Conservation (phyloP, 164 flowering plant genomes). For the Annona cherimola region DNA sequence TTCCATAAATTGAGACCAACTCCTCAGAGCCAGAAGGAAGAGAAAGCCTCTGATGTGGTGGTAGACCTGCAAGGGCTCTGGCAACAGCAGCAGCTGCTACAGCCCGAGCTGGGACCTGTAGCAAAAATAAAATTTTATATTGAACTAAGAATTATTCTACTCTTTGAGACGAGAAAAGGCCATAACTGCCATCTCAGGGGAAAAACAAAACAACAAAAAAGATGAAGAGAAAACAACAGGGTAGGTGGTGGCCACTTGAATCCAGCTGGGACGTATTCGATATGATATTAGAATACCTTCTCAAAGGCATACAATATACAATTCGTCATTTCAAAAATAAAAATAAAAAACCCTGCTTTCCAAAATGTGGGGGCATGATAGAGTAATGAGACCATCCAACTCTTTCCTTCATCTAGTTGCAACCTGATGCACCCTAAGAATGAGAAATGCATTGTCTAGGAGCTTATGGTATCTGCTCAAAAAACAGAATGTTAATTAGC, state of each 20-base stretch:
- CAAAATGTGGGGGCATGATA: no score
- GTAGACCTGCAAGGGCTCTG: slow-evolving; percentile 80
- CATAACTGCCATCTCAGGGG: not conserved
- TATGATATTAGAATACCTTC: no score
- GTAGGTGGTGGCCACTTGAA: not conserved
- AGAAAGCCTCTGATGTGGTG: slow-evolving; percentile 71
- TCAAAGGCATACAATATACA: no score
- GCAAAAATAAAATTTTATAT: not conserved
- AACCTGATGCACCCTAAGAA: no score
- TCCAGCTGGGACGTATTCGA: not conserved
- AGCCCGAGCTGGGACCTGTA: slow-evolving; percentile 90
- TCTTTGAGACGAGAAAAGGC: not conserved
- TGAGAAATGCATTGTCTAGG: no score
- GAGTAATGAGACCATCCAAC: no score
- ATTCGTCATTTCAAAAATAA: no score
- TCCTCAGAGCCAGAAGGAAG: slow-evolving; percentile 78
- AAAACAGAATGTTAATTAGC: no score
- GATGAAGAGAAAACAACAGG: not conserved
- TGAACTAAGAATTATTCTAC: not conserved
- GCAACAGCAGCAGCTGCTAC: slow-evolving; percentile 98
- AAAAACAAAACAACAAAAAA: not conserved
- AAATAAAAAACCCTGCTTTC: no score
- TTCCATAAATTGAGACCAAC: slow-evolving; percentile 84
- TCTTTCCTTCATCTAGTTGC: no score
- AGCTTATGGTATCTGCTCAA: no score